Base-by-base conservation (phyloP, 148 eudicot genomes). In the Talinum fruticosum region DNA sequence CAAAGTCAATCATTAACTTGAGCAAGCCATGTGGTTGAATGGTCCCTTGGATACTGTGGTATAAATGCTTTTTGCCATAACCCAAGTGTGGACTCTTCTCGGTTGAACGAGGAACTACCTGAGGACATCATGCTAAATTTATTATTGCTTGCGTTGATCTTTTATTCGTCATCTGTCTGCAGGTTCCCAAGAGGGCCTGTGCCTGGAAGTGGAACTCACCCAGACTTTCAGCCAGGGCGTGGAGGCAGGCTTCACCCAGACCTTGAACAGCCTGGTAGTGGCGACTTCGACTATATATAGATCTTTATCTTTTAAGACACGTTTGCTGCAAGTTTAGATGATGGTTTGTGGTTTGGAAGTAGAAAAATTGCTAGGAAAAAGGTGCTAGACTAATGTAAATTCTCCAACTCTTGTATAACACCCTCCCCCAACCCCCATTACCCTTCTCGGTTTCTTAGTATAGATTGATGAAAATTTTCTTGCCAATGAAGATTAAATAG, bases 181-280 rank as follows among this genome's bases (percentile, higher is more conserved):
- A 93, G 96, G 84, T 72, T 83, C 53, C 96, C 97, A 45, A 79
- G 87, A 76, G 86, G 88, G 74, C 84, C 75, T 24, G 10, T 38
- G 33, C 75, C 72, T 74, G 81, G 77, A 6, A 32, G 73, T 7
- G 76, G 71, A 8, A 10, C 44, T 34, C 66, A 69, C 51, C 84
- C 80, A 33, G 75, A 71, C 37, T 66, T 72, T 53, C 68, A 72
- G 70, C 81, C 71, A 1, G 76, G 61, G 18, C 90, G 90, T 16
- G 87, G 88, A 15, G 78, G 93, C 66, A 86, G 93, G 75, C 74
- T 81, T 33, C 91, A 94, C 83, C 98, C 98, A 7, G 98, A 94
- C 76, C 86, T 94, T 69, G 88, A 91, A 81, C 98, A 87, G 51
- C 90, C 88, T 57, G 86, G 87, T 32, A 79, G 83, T 76, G 88